Evolutionary conservation across 2,329 filamentous ascomycete species (phyloP), one percentile per base, ranked within the genome.

Genomic region (Paraconiothyrium brasiliense): DNA sequence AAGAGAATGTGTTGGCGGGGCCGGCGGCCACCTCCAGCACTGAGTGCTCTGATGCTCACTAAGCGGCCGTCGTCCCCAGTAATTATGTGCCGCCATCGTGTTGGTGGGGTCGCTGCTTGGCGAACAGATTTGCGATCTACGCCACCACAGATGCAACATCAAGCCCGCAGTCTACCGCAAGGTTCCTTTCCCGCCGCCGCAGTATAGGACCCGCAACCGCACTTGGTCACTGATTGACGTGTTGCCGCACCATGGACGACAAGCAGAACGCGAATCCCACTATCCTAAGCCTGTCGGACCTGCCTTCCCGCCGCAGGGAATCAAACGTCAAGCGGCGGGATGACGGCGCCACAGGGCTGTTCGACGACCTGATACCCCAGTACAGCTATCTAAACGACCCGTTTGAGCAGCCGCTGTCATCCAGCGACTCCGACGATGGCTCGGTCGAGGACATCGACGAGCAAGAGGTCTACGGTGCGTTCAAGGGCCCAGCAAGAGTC

Each of bases 391-490:
- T 81, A 57, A 79, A 76, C 64, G 84, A 87, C 70, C 82, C 84
- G 39, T 84, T 86, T 59, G 78, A 67, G 64, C 75, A 64, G 71
- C 76, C 67, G 51, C 68, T 59, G 32, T 76, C 74, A 52, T 77
- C 78, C 27, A 78, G 75, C 51, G 71, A 77, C 51, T 79, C 79
- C 8, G 87, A 89, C 60, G 87, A 90, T 61, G 85, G 88, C 52
- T 82, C 84, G 1, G 84, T 89, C 39, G 94, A 98, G 71, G 91
- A 92, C 60, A 97, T 99, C 69, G 95, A 99, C 76, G 92, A 96
- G 78, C 95, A 97, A 79, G 95, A 99, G 80, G 94, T 99, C 46
- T 99, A 94, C 76, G 93, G 93, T 95, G 63, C 55, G 73, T 63
- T 51, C 54, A 55, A 22, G 16, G 16, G 61, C 59, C 58, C 49